Evolutionary conservation across 179 eudicot species (phyloP), one percentile per base, ranked within the genome.

Genomic region (Amaranthus tricolor): DNA sequence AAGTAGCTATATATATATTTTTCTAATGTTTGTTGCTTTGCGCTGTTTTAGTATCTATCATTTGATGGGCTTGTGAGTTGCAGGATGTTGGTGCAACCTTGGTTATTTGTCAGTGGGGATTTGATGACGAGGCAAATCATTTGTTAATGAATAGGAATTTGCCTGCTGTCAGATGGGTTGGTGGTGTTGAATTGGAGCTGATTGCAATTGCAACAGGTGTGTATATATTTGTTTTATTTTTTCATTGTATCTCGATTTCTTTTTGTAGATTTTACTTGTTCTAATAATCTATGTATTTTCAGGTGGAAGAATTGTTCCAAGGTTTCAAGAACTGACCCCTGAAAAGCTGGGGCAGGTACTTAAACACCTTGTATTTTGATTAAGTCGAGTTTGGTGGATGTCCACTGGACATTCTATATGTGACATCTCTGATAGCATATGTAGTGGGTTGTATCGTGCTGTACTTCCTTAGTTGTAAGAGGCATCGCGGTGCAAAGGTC

Each of bases 111-210:
- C 99, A 95, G 74, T 95, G 97, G 99, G 99, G 97, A 54, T 95
- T 95, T 81, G 99, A 93, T 78, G 99, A 95, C 75, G 99, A 93
- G 78, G 97, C 97, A 82, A 95, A 95, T 83, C 99, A 95, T 82
- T 78, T 93, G 78, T 70, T 95, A 51, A 95, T 95, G 99, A 87
- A 93, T 74, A 89, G 97, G 84, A 86, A 95, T 74, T 82, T 95
- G 73, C 99, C 97, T 68, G 99, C 97, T 77, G 93, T 95, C n/a
- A 83, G 99, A 78, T 95, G 99, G 99, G 97, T 94, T 78, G 98
- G 98, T 64, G 98, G 98, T 61, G 98, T 92, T 17, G 98, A 95
- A 84, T 79, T 95, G 72, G 99, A 95, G 86, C 88, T 95, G 74
- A 91, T 95, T 69, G 99, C 97, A 74, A 95, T 95, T 80, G 99